Evolutionary conservation across 2,329 filamentous ascomycete species (phyloP).

Genomic region (Waltergamsia citrina): DNA sequence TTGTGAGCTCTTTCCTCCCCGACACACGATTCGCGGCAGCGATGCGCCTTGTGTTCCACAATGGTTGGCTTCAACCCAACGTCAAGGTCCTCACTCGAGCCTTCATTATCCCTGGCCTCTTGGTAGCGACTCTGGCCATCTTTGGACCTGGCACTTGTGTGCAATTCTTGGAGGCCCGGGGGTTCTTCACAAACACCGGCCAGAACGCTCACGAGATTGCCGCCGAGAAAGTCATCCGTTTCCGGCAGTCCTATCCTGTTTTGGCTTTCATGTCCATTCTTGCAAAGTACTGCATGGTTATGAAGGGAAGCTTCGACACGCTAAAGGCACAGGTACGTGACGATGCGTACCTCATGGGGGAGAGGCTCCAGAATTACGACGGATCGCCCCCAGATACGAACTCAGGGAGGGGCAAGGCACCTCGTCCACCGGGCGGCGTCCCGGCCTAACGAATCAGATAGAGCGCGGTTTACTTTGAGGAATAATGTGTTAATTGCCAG

Average conservation of each 20-base stretch:
- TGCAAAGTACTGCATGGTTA: slow-evolving; percentile 39
- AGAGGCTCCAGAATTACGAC: slow-evolving; percentile 90
- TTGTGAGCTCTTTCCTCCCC: slow-evolving; percentile 56
- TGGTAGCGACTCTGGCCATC: slow-evolving; percentile 55
- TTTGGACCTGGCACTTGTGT: slow-evolving; percentile 36
- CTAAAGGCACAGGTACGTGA: slow-evolving; percentile 67
- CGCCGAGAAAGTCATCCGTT: slow-evolving; percentile 26
- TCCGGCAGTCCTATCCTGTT: slow-evolving; percentile 61
- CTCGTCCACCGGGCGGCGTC: too few species aligned
- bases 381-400: slow-evolving; percentile 26
- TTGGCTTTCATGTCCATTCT: slow-evolving; percentile 39
- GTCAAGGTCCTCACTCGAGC: slow-evolving; percentile 70
- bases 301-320: slow-evolving; percentile 52
- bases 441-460: too few species aligned
- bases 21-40: slow-evolving; percentile 65
- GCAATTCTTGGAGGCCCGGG: neutral
- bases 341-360: slow-evolving; percentile 93
- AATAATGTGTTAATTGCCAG: too few species aligned
- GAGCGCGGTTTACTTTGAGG: too few species aligned
- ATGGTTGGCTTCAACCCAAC: slow-evolving; percentile 73
- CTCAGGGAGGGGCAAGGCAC: slow-evolving; percentile 18
- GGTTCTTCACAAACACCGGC: too few species aligned
- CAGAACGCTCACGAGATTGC: slow-evolving; percentile 11
- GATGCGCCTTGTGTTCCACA: slow-evolving; percentile 61
- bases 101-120: slow-evolving; percentile 67